Conservation (phyloP, 495 filamentous ascomycete genomes). For the Terfezia boudieri region DNA sequence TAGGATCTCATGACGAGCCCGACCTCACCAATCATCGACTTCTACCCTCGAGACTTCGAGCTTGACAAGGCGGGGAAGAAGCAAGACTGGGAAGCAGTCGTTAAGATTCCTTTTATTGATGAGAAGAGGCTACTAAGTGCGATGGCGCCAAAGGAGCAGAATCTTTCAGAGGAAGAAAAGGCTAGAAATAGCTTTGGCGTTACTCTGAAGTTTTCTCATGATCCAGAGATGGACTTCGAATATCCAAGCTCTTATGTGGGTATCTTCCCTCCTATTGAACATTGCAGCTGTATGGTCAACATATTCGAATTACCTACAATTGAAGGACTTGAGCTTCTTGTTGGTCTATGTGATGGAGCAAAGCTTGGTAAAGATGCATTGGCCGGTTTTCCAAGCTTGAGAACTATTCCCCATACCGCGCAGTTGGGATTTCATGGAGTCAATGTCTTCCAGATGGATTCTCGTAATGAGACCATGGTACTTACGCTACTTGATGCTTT, state of each 20-base stretch:
- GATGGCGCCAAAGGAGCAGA: conserved; percentile 60
- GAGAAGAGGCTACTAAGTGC: conserved; percentile 62
- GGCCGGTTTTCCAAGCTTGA: conserved; percentile 80
- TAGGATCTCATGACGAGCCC: conserved; percentile 66
- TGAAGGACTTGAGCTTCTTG: conserved; percentile 68
- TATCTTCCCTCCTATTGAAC: conserved; percentile 70
- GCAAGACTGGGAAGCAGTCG: conserved; percentile 98
- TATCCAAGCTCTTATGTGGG: conserved; percentile 76
- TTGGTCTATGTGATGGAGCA: conserved; percentile 71
- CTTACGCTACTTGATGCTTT: conserved; percentile 51
- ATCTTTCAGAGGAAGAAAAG: conserved; percentile 53
- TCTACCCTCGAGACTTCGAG: conserved; percentile 94
- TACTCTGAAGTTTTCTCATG: conserved; percentile 77
- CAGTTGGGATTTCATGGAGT: conserved; percentile 74
- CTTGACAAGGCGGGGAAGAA: conserved; percentile 99
- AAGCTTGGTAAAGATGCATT: conserved; percentile 59
- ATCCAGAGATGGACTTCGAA: conserved; percentile 45
- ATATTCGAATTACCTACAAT: conserved; percentile 83
- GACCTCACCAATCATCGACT: conserved; percentile 90
- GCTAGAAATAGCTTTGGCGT: conserved; percentile 77
- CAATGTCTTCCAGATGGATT: conserved; percentile 91
- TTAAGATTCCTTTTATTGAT: conserved; percentile 98
- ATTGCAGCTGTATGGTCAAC: conserved; percentile 83
- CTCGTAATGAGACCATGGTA: conserved; percentile 90
- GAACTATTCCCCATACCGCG: conserved; percentile 58